phyloP scores from a whole-genome alignment of 1,284 basidiomycete species.

The Ganoderma lingzhi region DNA sequence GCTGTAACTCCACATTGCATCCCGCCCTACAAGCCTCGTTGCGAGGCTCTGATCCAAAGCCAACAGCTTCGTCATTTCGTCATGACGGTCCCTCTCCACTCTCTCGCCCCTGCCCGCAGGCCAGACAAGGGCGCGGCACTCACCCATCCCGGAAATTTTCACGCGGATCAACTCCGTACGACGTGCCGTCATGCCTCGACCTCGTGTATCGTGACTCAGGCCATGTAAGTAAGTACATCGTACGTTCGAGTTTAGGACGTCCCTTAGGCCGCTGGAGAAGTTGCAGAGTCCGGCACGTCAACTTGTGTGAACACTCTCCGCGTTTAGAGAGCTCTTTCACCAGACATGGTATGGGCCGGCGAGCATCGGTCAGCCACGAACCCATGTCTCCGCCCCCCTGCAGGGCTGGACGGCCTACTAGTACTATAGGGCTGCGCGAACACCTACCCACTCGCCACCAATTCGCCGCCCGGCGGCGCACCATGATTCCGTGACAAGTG shows the following conservation, averaged over 20 bases:
- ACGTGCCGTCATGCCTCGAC: slow-evolving; percentile 1
- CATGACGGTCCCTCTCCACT: neutral
- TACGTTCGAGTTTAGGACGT: neutral
- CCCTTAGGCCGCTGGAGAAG: neutral
- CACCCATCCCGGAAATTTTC: slow-evolving; percentile 1
- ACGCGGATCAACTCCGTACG: slow-evolving; percentile 1
- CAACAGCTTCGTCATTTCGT: neutral
- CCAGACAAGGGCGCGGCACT: neutral
- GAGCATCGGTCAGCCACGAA: neutral
- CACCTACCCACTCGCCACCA: neutral
- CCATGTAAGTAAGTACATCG: neutral
- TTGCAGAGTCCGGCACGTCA: neutral
- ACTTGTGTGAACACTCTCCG: neutral
- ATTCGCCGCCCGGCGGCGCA: neutral
- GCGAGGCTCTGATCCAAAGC: slow-evolving; percentile 17
- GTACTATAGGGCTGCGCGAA: neutral
- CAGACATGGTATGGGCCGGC: neutral
- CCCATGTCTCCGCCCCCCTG: slow-evolving; percentile 3
- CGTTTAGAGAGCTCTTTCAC: neutral
- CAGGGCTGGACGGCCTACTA: neutral
- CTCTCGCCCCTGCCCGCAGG: neutral
- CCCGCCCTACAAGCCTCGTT: slow-evolving; percentile 21
- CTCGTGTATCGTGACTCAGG: slow-evolving; percentile 1
- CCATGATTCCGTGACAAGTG: slow-evolving; percentile 3
- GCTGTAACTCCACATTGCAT: slow-evolving; percentile 2